These are phyloP conservation scores for Cystobasidium tubakii DNA, from an alignment of 768 basidiomycete species.

Conservation along the genomic window DNA sequence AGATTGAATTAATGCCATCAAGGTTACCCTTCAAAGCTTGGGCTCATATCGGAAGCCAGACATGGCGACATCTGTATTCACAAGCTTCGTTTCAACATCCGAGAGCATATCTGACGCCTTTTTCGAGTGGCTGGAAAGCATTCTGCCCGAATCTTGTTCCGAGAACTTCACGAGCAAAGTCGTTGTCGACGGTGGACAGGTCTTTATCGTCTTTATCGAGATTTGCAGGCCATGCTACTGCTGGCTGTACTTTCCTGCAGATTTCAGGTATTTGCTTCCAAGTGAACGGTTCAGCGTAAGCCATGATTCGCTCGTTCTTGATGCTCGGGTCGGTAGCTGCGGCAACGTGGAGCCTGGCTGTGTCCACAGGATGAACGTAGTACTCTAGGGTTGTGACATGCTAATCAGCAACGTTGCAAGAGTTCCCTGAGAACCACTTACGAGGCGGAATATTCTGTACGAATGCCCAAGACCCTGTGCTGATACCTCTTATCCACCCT, in stretches of 20 bases:
- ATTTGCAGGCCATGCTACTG: not conserved
- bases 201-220: not conserved
- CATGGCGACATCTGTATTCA: too few species aligned
- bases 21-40: too few species aligned
- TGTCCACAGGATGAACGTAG: conserved; percentile 5
- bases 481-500: conserved; percentile 2
- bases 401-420: not conserved
- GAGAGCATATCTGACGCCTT: not conserved
- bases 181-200: not conserved
- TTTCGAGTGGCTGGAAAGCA: not conserved
- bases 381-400: not conserved
- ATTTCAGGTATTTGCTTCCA: conserved; percentile 12
- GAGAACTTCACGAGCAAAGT: not conserved
- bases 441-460: not conserved
- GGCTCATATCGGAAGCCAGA: too few species aligned
- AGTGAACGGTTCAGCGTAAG: conserved; percentile 11
- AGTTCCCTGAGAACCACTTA: not conserved
- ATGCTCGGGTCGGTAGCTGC: conserved; percentile 2
- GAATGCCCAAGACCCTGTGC: not conserved
- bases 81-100: not conserved
- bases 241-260: not conserved
- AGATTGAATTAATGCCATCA: too few species aligned
- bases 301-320: conserved; percentile 15
- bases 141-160: not conserved
- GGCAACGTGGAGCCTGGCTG: conserved; percentile 10